Conservation (phyloP, 169 alveolate genomes). For the Eimeria acervulina region DNA sequence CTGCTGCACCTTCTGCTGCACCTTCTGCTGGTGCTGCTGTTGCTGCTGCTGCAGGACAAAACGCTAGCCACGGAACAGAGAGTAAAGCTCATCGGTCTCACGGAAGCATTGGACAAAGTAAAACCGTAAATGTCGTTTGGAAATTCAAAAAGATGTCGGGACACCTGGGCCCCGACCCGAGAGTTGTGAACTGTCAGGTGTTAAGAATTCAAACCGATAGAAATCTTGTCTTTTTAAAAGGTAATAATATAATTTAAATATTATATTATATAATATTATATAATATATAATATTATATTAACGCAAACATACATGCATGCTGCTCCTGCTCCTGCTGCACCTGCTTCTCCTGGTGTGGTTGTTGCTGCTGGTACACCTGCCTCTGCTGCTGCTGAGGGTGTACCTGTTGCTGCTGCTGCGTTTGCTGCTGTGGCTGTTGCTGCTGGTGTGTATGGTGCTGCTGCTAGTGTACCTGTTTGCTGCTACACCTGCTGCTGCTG, state of each 20-base stretch:
- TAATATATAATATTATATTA: too few relatives aligned
- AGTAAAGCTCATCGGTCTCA: conserved; percentile 92
- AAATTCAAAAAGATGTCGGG: conserved; percentile 93
- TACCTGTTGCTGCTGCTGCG: not conserved
- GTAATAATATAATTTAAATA: not conserved
- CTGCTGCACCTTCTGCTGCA: not conserved
- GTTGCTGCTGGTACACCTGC: too few relatives aligned
- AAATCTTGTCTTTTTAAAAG: conserved; percentile 85
- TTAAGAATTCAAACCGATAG: conserved; percentile 91
- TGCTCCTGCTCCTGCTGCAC: too few relatives aligned
- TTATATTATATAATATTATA: not conserved
- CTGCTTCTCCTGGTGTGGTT: too few relatives aligned
- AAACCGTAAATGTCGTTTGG: conserved; percentile 91
- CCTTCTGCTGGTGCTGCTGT: not conserved
- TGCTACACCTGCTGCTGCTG: not conserved
- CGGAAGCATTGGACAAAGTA: conserved; percentile 93
- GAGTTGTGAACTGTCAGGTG: conserved; percentile 90
- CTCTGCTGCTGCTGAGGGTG: too few relatives aligned
- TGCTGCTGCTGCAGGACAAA: conserved; percentile 71
- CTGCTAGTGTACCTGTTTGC: not conserved
- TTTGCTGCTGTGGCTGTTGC: not conserved
- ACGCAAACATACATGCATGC: too few relatives aligned
- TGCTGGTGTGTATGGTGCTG: not conserved
- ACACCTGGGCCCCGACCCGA: conserved; percentile 93
- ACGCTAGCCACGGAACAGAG: conserved; percentile 91